Evolutionary conservation across 1,284 basidiomycete species (phyloP).

Genomic region (Tranzscheliella williamsii): DNA sequence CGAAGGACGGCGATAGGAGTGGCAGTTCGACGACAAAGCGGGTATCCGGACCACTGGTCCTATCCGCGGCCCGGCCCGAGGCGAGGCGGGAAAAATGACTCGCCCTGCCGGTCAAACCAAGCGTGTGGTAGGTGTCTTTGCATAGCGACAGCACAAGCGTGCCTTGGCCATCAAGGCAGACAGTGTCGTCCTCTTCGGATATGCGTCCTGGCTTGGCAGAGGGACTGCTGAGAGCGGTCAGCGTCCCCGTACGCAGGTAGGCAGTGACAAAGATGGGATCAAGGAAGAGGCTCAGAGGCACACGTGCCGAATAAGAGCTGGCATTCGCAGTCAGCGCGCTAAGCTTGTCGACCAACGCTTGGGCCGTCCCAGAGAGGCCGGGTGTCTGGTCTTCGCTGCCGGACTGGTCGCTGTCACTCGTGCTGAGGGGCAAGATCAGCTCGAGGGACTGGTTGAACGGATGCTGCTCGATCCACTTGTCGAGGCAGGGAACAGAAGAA

Average conservation of each 20-base stretch:
- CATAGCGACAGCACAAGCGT: conserved; percentile 52
- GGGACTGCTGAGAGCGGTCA: conserved; percentile 41
- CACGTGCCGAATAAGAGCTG: conserved; percentile 31
- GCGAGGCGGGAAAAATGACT: conserved; percentile 43
- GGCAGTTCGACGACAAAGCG: conserved; percentile 54
- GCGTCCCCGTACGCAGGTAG: conserved; percentile 43
- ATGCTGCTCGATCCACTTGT: conserved; percentile 26
- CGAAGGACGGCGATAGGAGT: conserved; percentile 45
- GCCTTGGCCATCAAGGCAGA: conserved; percentile 54
- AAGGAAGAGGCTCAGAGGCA: conserved; percentile 49
- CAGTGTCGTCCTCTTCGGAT: conserved; percentile 41
- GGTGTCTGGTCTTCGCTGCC: not conserved
- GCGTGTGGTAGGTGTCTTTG: conserved; percentile 57
- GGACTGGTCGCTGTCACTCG: not conserved
- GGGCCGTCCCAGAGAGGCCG: conserved; percentile 2
- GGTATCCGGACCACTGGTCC: conserved; percentile 42
- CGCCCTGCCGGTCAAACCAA: conserved; percentile 52
- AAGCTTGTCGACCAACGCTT: conserved; percentile 8
- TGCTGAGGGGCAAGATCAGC: conserved; percentile 26
- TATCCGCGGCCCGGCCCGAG: conserved; percentile 53
- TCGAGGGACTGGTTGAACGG: conserved; percentile 50
- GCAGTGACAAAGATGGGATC: conserved; percentile 48
- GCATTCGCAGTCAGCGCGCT: not conserved
- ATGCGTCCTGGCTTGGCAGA: conserved; percentile 14
- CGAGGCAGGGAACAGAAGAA: conserved; percentile 1